Evolutionary conservation across 257 asterid genomes (phyloP), one percentile per base, ranked within the genome.

Genomic region (Voacanga thouarsii): DNA sequence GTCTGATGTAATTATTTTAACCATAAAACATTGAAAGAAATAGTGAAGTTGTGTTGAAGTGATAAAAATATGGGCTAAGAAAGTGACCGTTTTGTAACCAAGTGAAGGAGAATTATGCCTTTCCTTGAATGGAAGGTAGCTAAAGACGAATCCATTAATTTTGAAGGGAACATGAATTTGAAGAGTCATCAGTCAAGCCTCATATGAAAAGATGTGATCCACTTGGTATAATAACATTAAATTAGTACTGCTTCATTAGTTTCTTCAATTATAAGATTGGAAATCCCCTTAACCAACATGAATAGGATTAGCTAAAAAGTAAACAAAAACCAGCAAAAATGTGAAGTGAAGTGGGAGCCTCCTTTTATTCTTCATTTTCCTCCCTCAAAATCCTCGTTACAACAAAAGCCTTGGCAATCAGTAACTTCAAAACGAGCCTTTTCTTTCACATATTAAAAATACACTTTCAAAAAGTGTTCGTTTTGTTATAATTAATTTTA

Each of bases 131-230:
- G 28, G 60, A 61, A 80, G 77, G 59, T 70, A 45, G 55, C 10
- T 24, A 74, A 63, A 67, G 11, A 51, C 12, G 72, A 47, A 26
- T 39, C 43, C 19, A 77, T 71, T 37, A 63, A 72, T 76, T 76
- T 72, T 79, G 61, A 78, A 67, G 64, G 53, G 74, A 78, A 14
- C 49, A 23, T 41, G 57, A 44, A 45, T 12, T 71, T 69, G 78
- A 80, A 80, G n/a, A 80, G 75, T 83, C 72, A 43, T n/a, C 56
- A 79, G 90, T 84, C 87, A 81, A 84, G 81, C 56, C 55, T 51
- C 78, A 28, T 82, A 70, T 79, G 81, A 80, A 83, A 87, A 79
- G 87, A 75, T 72, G 88, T 79, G 87, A 83, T 68, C 83, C 83
- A 77, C 77, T 80, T 72, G 51, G 41, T 30, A 14, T 53, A 76